Base-by-base conservation (phyloP, 73 alveolate species). In the Blepharisma stoltei region DNA sequence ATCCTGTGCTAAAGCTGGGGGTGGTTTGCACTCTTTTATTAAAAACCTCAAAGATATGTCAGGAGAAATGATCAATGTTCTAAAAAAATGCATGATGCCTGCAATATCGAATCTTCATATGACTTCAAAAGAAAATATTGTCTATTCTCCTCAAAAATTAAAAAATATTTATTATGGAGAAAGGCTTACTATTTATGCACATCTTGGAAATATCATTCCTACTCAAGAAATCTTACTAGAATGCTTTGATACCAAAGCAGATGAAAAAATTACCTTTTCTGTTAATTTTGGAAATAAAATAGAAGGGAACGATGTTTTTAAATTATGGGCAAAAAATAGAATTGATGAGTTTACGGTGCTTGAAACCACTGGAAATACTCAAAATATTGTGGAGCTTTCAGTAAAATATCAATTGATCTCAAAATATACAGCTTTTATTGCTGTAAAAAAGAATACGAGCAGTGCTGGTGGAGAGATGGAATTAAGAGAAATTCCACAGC, bases 31-130 rank as follows among this genome's bases (percentile, higher is more conserved):
- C n/a, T 14, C 27, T 52, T 52, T 52, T 52, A 20, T 52, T 14
- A 20, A 52, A 52, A 52, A 52, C n/a, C 27, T 52, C n/a, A 20
- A 52, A 20, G 66, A 52, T 14, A 52, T 52, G n/a, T 11, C 27
- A 14, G 23, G 23, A 52, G 23, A 11, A 52, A 20, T 52, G 2
- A 20, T 52, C 3, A 14, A 11, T 52, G 66, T 20, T 14, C 23
- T 52, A 4, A 52, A 52, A 52, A 52, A 52, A 52, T 11, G 27
- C 23, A 52, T 52, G 23, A 11, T 78, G 55, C 92, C 90, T n/a
- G 14, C 49, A 0, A 60, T 60, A 18, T 20, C 18, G 5, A 20
- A 14, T 25, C 18, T 14, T n/a, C 46, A 25, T 14, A 20, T 20
- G 18, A 25, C n/a, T 25, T 20, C 23, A 9, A 14, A 60, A 60